These are phyloP conservation scores for Micractinium sp. DNA, from an alignment of 139 green algal genomes.

Conservation along the genomic window DNA sequence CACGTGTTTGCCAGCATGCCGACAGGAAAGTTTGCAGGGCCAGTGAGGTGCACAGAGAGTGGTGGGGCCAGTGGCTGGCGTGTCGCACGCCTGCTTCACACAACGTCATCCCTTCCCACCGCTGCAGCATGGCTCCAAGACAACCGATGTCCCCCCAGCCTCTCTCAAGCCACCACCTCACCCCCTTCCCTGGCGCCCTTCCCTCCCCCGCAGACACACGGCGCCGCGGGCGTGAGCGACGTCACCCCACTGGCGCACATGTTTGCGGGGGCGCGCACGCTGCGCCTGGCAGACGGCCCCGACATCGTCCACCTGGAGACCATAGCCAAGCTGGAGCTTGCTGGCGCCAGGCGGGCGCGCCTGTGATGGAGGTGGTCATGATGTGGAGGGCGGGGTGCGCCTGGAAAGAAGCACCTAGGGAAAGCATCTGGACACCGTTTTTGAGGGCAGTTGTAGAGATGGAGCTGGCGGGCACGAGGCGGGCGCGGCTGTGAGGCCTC, in stretches of 20 bases:
- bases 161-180: neutral
- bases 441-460: no score
- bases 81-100: neutral
- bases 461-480: conserved; percentile 61
- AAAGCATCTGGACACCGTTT: no score
- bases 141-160: neutral
- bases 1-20: neutral
- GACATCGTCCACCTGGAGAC: conserved; percentile 97
- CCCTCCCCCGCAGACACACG: conserved; percentile 70
- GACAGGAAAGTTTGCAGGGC: neutral
- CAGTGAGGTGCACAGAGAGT: neutral
- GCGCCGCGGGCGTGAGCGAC: conserved; percentile 82
- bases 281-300: conserved; percentile 96
- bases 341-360: neutral
- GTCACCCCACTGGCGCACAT: conserved; percentile 87
- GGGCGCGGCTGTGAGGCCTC: neutral
- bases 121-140: neutral
- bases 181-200: neutral
- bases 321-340: conserved; percentile 87
- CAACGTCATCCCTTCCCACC: neutral
- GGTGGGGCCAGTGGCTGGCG: no score
- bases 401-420: no score
- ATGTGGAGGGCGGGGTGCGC: no score
- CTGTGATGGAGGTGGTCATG: no score
- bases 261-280: conserved; percentile 86